These are phyloP conservation scores for Sphaerostilbella broomeana DNA, from an alignment of 2,329 filamentous ascomycete genomes.

Conservation along the genomic window DNA sequence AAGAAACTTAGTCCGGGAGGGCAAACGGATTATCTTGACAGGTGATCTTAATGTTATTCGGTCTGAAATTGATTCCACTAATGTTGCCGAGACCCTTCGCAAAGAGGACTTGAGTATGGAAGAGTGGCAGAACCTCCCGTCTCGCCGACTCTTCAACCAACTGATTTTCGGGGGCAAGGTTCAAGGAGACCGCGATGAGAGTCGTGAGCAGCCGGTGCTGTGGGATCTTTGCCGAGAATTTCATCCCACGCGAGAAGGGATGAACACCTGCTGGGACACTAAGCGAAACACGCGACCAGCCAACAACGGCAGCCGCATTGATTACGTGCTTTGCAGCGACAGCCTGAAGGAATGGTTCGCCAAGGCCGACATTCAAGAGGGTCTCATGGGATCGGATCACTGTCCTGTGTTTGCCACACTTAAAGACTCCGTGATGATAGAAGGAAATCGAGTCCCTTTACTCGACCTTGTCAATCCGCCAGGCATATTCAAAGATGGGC, in stretches of 20 bases:
- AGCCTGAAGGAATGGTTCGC: constrained; percentile 74
- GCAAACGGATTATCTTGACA: constrained; percentile 78
- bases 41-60: constrained; percentile 81
- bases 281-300: constrained; percentile 92
- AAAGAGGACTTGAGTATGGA: constrained; percentile 63
- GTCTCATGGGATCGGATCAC: constrained; percentile 90
- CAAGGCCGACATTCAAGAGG: constrained; percentile 83
- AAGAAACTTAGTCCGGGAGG: constrained; percentile 71
- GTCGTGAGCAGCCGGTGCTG: constrained; percentile 63
- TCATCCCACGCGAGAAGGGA: constrained; percentile 71
- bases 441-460: constrained; percentile 46
- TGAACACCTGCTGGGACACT: constrained; percentile 98
- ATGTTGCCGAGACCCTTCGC: constrained; percentile 61
- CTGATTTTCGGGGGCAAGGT: constrained; percentile 70
- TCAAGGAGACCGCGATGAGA: constrained; percentile 58
- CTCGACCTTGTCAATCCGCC: constrained; percentile 71
- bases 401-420: constrained; percentile 83
- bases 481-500: constrained; percentile 62
- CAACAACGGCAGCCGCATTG: constrained; percentile 88
- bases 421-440: constrained; percentile 52
- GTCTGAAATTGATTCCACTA: constrained; percentile 68
- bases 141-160: constrained; percentile 76
- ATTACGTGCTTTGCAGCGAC: constrained; percentile 81
- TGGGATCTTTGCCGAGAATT: constrained; percentile 81
- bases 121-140: constrained; percentile 65